Evolutionary conservation across 1,139 yeast species (phyloP), one percentile per base, ranked within the genome.

Genomic region (Debaryomyces coudertii): DNA sequence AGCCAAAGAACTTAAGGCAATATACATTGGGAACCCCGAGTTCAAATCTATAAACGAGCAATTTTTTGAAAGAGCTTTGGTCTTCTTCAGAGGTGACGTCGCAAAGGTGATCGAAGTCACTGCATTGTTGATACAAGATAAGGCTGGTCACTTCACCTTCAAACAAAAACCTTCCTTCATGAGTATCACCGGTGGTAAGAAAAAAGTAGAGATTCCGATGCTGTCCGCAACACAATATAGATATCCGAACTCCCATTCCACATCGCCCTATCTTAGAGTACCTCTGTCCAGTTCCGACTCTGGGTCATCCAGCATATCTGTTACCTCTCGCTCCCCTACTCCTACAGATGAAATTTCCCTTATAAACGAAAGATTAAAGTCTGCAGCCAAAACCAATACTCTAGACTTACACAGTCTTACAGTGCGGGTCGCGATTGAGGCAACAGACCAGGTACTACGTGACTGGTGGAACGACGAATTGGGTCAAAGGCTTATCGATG

Each of bases 391-490:
- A 28, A 56, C 57, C 0, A 63, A 65, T 12, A 52, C 51, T 23
- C 48, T 83, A 5, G 89, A 83, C 61, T 69, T 83, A 11, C 90
- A 84, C 57, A 73, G 77, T 1, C 67, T 73, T 37, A 58, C 61
- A 18, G 76, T 79, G 16, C 56, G 68, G 0, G 71, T 68, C 20
- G 86, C 87, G 0, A 49, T 73, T n/a, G 45, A 48, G 7, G 54
- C 71, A 2, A 63, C 75, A 2, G 54, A 59, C 9, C 42, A 43
- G 7, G 71, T 70, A 1, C 58, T 81, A 5, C 41, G 53, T 1
- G 58, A 57, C 4, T 84, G 90, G 90, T 83, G 88, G 88, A 49
- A 55, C 1, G 62, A 63, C 20, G 89, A 84, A 56, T 36, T 68
- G 34, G 51, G 56, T 6, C 56, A 59, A 30, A 61, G 87, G 42